Base-by-base conservation (phyloP, 2,329 filamentous ascomycete species). In the Claviceps maximensis region DNA sequence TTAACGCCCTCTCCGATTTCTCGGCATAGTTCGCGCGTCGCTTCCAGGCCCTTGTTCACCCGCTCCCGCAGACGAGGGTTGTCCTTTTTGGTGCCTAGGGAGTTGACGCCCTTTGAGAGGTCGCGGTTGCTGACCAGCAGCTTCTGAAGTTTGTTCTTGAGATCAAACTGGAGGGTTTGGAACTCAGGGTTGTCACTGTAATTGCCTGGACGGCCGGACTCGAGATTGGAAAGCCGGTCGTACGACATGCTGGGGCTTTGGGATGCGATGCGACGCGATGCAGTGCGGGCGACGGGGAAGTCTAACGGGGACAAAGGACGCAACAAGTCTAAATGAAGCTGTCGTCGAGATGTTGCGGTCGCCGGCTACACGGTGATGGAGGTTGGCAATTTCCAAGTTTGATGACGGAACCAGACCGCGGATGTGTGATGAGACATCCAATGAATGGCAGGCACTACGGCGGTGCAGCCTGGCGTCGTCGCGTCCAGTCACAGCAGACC, bases 141-240 rank as follows among this genome's bases (percentile, higher is more conserved):
- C 56, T 84, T 83, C 73, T 96, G 95, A 50, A 98, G 78, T 68
- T 91, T 86, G 69, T 88, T 86, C 69, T 87, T 94, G 56, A 97
- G 80, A 55, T 85, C 79, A 64, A 87, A 83, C 57, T 90, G 88
- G 61, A 95, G 80, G 54, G 80, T 78, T 64, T 88, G 80, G 76
- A 97, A 98, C 58, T 89, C 89, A 50, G 93, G 93, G 67, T 97
- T 89, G 71, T 98, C 93, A 64, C 80, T 77, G 72, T 95, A 98
- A 65, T 86, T 86, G 67, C 86, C 82, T 56, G 81, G 75, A 58
- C 82, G 79, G 57, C 87, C 76, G 59, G 90, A 83, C 74, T 97
- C 91, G 60, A 96, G 77, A 56, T 81, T 85, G 53, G 86, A 86
- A 58, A 93, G 79, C 61, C 88, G 87, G 67, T 95, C 87, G 72